Conservation (phyloP, 495 filamentous ascomycete genomes). For the Penicillium goetzii region DNA sequence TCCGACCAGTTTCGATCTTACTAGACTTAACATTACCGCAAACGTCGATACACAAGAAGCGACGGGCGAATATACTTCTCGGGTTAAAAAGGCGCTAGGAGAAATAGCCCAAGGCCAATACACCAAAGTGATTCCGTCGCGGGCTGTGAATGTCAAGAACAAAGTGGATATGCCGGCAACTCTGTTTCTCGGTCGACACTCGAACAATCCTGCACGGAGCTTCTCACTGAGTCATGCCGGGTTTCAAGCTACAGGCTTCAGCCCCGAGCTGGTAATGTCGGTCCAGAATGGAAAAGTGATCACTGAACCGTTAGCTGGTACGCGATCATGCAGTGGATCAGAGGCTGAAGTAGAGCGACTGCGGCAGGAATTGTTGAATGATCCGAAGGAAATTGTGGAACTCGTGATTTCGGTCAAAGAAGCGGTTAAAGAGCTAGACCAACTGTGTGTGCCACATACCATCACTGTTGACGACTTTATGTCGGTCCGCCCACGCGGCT, state of each 20-base stretch:
- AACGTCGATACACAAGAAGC: conserved; percentile 13
- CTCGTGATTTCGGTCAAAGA: conserved; percentile 26
- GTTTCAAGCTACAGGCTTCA: conserved; percentile 24
- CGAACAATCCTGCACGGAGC: conserved; percentile 19
- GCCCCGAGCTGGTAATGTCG: conserved; percentile 29
- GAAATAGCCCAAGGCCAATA: conserved; percentile 20
- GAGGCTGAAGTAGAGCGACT: conserved; percentile 12
- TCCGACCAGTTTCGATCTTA: neutral
- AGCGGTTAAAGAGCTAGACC: conserved; percentile 20
- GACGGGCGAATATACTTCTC: conserved; percentile 8
- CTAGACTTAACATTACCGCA: neutral
- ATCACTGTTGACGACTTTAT: conserved; percentile 25
- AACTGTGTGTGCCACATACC: conserved; percentile 14
- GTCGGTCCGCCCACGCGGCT: conserved; percentile 21
- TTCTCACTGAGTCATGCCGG: conserved; percentile 23
- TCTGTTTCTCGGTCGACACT: conserved; percentile 16
- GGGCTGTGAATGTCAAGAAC: conserved; percentile 11
- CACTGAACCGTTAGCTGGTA: conserved; percentile 27
- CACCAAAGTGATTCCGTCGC: conserved; percentile 22
- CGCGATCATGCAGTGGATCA: conserved; percentile 14
- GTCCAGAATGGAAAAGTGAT: conserved; percentile 15
- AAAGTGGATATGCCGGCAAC: conserved; percentile 25
- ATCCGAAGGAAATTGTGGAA: conserved; percentile 26
- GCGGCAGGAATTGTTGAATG: conserved; percentile 14
- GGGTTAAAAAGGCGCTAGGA: conserved; percentile 15